Evolutionary conservation across 2,329 filamentous ascomycete genomes (phyloP).

Genomic region (Colletotrichum magnum): DNA sequence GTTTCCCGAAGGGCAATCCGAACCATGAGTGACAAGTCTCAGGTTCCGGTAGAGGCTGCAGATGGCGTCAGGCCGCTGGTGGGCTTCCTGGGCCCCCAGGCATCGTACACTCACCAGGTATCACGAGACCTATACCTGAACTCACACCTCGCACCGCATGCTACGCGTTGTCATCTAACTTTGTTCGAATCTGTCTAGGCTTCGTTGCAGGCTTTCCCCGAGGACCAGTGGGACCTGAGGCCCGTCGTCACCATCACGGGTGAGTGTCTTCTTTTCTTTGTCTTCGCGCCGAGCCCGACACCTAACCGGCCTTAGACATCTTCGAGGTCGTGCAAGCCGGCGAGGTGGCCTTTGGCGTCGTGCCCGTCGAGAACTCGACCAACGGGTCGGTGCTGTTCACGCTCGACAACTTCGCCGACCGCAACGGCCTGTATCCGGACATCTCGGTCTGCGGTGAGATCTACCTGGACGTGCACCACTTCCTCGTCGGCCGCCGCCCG

Average conservation of each 20-base stretch:
- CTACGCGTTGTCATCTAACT: constrained; percentile 40
- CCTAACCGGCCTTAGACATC: constrained; percentile 69
- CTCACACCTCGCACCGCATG: constrained; percentile 14
- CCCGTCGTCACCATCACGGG: constrained; percentile 67
- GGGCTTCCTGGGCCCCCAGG: constrained; percentile 63
- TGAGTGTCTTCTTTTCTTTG: constrained; percentile 44
- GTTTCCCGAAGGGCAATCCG: not conserved
- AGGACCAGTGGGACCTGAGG: constrained; percentile 61
- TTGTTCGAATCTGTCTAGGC: constrained; percentile 54
- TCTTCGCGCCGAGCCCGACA: not conserved
- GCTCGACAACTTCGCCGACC: constrained; percentile 88
- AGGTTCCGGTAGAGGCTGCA: constrained; percentile 14
- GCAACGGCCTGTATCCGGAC: constrained; percentile 73
- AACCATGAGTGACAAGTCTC: constrained; percentile 35
- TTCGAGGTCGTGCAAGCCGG: constrained; percentile 83
- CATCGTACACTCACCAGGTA: constrained; percentile 68
- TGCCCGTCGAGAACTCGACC: constrained; percentile 96
- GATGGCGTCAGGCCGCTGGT: constrained; percentile 52
- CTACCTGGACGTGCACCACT: constrained; percentile 92
- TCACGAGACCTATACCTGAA: constrained; percentile 31
- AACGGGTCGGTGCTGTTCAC: constrained; percentile 94
- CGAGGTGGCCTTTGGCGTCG: constrained; percentile 79
- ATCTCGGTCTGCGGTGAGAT: constrained; percentile 86
- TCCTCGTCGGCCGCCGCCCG: constrained; percentile 73
- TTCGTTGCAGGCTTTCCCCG: constrained; percentile 62